These are phyloP conservation scores for Claviceps arundinis DNA, from an alignment of 2,329 filamentous ascomycete species.

Conservation along the genomic window DNA sequence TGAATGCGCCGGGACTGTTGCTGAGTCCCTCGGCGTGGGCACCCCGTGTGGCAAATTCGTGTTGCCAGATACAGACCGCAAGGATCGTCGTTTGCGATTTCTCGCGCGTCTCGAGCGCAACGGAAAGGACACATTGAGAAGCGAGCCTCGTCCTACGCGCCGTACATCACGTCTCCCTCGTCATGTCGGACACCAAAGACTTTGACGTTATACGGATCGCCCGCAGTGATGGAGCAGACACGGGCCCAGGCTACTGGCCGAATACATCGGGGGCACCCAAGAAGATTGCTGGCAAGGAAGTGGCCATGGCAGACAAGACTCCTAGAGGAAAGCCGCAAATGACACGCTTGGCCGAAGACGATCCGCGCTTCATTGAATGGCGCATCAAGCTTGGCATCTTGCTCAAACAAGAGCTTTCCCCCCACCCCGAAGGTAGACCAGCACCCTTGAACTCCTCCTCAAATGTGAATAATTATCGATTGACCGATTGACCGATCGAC, in stretches of 20 bases:
- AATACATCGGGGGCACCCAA: conserved; percentile 14
- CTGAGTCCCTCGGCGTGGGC: background rate
- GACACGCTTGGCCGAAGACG: conserved; percentile 28
- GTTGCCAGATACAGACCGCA: background rate
- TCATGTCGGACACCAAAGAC: conserved; percentile 24
- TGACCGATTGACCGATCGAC: no score
- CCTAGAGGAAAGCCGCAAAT: conserved; percentile 29
- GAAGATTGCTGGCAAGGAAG: conserved; percentile 26
- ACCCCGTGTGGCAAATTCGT: background rate
- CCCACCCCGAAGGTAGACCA: conserved; percentile 24
- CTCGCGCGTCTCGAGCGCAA: background rate
- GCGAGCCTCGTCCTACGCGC: background rate
- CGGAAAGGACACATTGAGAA: background rate
- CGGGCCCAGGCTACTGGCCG: conserved; percentile 32
- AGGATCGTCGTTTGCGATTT: background rate
- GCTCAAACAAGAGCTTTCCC: conserved; percentile 31
- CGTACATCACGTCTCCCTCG: background rate
- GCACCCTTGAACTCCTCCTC: background rate
- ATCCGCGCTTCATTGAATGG: conserved; percentile 31
- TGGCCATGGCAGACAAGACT: conserved; percentile 17
- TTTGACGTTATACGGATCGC: conserved; percentile 28
- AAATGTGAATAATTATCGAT: no score
- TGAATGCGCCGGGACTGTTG: background rate
- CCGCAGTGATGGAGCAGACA: conserved; percentile 33
- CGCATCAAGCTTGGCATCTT: conserved; percentile 31